Evolutionary conservation across 2,329 filamentous ascomycete genomes (phyloP), one percentile per base, ranked within the genome.

Genomic region (Myriosclerotinia curreyana): DNA sequence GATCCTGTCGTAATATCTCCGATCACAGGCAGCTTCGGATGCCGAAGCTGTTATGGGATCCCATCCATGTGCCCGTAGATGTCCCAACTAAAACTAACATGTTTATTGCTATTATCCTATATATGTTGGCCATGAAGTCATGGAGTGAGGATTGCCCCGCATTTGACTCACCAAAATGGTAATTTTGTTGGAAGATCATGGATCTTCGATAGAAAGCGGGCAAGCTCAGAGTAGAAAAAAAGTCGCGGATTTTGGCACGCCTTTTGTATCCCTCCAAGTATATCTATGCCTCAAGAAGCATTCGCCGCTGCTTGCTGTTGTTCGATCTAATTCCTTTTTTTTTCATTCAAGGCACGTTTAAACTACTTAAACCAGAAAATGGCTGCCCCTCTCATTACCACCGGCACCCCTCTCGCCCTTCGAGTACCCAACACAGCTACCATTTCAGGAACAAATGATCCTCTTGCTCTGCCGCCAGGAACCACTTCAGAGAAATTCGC

Each of bases 391-490:
- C 28, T 48, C 17, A 7, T 34, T 28, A 58, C 28, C 28, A 46
- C 42, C 22, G 28, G 12, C 7, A 36, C 54, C 20, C 54, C 42
- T 58, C 17, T 53, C 12, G 5, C 36, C 7, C 49, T 44, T 25
- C 52, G 44, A 25, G 60, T 58, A 22, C 51, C 52, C 28, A 58
- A 58, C 8, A 25, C 11, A 40, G 28, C 52, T 40, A 40, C 34
- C 2, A 22, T 34, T 31, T n/a, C 36, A 17, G 40, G 14, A 31
- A 36, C 22, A 17, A 60, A 51, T 17, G 67, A 66, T 46, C 65
- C 64, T 34, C 64, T 64, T 42, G 50, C 60, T 40, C 63, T 68
- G 6, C 67, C 67, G 22, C 67, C 64, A 7, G 62, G 66, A 36
- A 58, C 51, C 9, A 52, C 15, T 40, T 60, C 60, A 1, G 60